Conservation (phyloP, 345 rosid species). For the Gossypium raimondii region DNA sequence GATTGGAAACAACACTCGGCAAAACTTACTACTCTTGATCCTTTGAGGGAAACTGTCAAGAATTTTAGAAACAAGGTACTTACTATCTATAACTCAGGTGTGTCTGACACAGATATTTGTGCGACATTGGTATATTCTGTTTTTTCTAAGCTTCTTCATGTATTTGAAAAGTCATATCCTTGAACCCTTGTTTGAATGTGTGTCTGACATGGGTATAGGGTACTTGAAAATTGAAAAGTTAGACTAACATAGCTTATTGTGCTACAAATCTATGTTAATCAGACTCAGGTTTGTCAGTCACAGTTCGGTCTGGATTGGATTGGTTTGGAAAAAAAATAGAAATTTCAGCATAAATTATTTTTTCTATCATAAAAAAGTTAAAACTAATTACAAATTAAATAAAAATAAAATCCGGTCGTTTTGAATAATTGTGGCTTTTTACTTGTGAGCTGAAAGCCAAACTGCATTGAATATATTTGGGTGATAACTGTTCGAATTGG, state of each 20-base stretch:
- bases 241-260: not conserved
- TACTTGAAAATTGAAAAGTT: not conserved
- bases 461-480: no score
- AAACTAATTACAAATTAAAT: no score
- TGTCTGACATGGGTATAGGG: not conserved
- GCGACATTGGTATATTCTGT: not conserved
- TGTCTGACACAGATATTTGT: not conserved
- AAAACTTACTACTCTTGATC: constrained; percentile 43
- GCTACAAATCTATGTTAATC: not conserved
- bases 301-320: not conserved
- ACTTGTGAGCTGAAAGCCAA: no score
- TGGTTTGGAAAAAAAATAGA: not conserved
- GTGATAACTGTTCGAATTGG: no score
- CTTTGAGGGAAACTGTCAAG: constrained; percentile 48
- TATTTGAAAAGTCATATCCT: not conserved
- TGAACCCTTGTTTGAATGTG: not conserved
- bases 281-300: not conserved
- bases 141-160: not conserved
- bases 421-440: no score
- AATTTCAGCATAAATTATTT: not conserved
- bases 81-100: not conserved
- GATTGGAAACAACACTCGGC: constrained; percentile 57
- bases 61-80: constrained; percentile 58
- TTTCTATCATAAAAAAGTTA: no score
- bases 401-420: no score